A percentile compares a stretch with the other conserved stretches of the same genome.
These are phyloP conservation scores for Dipodascopsis tothii DNA, from an alignment of 805 yeast genomes.

Conservation along the genomic window DNA sequence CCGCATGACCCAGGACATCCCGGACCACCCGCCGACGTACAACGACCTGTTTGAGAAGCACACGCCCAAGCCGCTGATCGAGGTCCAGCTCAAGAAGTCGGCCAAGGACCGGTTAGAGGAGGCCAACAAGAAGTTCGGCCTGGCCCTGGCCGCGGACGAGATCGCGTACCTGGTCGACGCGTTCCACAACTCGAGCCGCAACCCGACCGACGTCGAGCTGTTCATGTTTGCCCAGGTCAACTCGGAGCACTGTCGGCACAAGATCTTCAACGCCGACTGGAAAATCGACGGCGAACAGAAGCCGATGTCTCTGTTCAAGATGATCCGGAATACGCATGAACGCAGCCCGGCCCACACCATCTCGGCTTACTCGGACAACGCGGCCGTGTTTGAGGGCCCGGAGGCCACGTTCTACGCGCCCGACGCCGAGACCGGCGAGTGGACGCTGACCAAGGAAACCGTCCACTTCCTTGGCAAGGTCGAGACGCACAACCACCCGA, in stretches of 20 bases:
- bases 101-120: constrained; percentile 51
- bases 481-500: constrained; percentile 98
- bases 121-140: constrained; percentile 78
- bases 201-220: constrained; percentile 95
- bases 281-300: constrained; percentile 76
- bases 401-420: constrained; percentile 69
- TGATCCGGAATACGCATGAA: constrained; percentile 91
- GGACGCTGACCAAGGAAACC: constrained; percentile 66
- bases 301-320: constrained; percentile 71
- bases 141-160: constrained; percentile 93
- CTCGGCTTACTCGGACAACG: constrained; percentile 94
- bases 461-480: constrained; percentile 91
- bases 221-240: constrained; percentile 99
- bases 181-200: constrained; percentile 68
- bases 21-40: constrained; percentile 54
- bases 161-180: constrained; percentile 79
- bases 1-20: constrained; percentile 77
- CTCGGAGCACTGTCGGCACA: constrained; percentile 98
- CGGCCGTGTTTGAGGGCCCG: constrained; percentile 87
- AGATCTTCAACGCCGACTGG: constrained; percentile 98
- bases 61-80: constrained; percentile 72
- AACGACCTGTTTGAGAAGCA: constrained; percentile 72
- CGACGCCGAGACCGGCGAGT: constrained; percentile 58
- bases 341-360: constrained; percentile 73
- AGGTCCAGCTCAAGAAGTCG: constrained; percentile 54